A percentile compares a stretch with the other conserved stretches of the same genome.
These are phyloP conservation scores for Fraxinus americana DNA, from an alignment of 257 asterid genomes.

Conservation along the genomic window DNA sequence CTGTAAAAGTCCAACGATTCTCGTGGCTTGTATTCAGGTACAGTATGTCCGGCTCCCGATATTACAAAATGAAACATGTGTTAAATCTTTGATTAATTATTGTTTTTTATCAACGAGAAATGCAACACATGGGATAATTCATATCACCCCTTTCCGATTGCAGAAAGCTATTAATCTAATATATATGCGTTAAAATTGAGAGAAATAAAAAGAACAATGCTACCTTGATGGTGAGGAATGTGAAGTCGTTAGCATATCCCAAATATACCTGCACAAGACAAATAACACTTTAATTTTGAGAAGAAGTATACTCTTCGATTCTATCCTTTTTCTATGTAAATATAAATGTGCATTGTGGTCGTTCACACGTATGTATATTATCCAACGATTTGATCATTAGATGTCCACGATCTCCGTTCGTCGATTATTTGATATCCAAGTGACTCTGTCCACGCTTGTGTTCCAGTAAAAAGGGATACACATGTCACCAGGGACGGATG, in stretches of 20 bases:
- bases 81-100: background rate
- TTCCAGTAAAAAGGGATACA: no score
- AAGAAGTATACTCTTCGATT: no score
- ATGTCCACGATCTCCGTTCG: slow-evolving; percentile 59
- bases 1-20: slow-evolving; percentile 51
- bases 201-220: no score
- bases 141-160: no score
- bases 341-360: no score
- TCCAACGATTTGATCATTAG: slow-evolving; percentile 53
- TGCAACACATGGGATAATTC: no score
- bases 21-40: slow-evolving; percentile 62
- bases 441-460: slow-evolving; percentile 59
- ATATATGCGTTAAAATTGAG: no score
- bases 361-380: slow-evolving; percentile 5
- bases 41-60: slow-evolving; percentile 65
- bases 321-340: no score
- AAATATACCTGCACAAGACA: slow-evolving; percentile 41
- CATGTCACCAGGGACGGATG: no score
- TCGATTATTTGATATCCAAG: slow-evolving; percentile 43
- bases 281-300: background rate
- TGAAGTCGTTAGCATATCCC: slow-evolving; percentile 44
- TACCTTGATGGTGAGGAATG: slow-evolving; percentile 65
- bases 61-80: background rate
- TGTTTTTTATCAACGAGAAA: no score
- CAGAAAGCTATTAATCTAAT: no score